Base-by-base conservation (phyloP, 257 asterid genomes). In the Salvia miltiorrhiza region DNA sequence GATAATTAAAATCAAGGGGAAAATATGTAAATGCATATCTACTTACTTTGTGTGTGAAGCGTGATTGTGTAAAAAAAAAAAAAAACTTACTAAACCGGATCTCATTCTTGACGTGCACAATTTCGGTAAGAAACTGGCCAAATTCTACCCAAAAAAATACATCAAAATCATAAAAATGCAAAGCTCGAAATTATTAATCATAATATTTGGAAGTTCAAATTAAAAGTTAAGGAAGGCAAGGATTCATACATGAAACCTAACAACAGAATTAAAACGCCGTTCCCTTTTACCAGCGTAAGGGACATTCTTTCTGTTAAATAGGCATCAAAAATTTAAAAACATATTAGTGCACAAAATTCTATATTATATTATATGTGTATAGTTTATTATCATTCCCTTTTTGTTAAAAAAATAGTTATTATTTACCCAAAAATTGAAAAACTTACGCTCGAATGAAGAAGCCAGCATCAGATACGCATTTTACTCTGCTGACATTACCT, bases 401-500 rank as follows among this genome's bases (percentile, higher is more conserved):
- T 26, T 26, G 1, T 26, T 26, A 4, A 1, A n/a, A n/a, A n/a
- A n/a, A n/a, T n/a, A n/a, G n/a, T n/a, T n/a, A n/a, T n/a, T n/a
- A n/a, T n/a, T n/a, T n/a, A n/a, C n/a, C n/a, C n/a, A n/a, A 30
- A 30, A 7, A 33, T 5, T 7, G 9, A 5, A 19, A 33, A 47
- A 58, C 70, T 70, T 71, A 85, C 84, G 74, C 80, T 13, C 47
- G 71, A 10, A 85, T 45, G 67, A 85, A 85, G 75, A 79, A 82
- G 35, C 83, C 81, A n/a, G 84, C 65, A 76, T 85, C 90, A 0
- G 83, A 63, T 21, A 82, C n/a, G 57, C 90, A 85, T 32, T 82
- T 82, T 1, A 80, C 82, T 13, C 47, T 67, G 4, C 19, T 23
- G 2, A 40, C 69, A 9, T 54, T 17, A 0, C 80, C 77, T 7